These are phyloP conservation scores for Perkinsus chesapeaki DNA, from an alignment of 169 alveolate genomes.

Conservation along the genomic window DNA sequence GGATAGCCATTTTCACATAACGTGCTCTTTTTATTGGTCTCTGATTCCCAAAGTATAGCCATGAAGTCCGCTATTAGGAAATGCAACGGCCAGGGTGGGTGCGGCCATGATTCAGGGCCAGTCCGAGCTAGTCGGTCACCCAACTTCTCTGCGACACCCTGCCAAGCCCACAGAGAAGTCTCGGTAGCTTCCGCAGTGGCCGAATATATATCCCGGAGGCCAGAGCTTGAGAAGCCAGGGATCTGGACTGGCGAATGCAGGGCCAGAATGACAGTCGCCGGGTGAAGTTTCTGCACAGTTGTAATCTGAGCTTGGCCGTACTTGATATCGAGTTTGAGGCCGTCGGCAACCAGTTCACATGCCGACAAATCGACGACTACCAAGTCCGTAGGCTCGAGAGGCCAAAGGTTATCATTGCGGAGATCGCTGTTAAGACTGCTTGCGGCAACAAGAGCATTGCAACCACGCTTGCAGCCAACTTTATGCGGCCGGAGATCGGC, in stretches of 20 bases:
- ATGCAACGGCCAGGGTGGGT: not conserved
- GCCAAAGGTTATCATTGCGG: not conserved
- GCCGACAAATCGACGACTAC: not conserved
- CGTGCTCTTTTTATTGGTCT: not conserved
- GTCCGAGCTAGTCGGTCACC: not conserved
- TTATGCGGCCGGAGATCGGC: not conserved
- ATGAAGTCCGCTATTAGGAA: not conserved
- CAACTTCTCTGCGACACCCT: not conserved
- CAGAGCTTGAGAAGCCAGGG: not conserved
- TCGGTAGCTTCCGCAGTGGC: not conserved
- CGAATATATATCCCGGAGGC: not conserved
- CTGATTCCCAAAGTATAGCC: not conserved
- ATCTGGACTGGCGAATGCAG: not conserved
- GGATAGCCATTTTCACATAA: not conserved
- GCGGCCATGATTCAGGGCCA: not conserved
- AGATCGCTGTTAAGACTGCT: not conserved
- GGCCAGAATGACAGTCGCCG: not conserved
- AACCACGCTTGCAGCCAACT: not conserved
- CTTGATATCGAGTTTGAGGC: not conserved
- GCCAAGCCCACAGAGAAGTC: not conserved
- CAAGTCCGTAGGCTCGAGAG: not conserved
- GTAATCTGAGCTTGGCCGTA: not conserved
- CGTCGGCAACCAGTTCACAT: not conserved
- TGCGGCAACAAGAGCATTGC: not conserved
- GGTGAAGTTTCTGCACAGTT: not conserved